Base-by-base conservation (phyloP, 305 asterid species). In the Lippia alba region DNA sequence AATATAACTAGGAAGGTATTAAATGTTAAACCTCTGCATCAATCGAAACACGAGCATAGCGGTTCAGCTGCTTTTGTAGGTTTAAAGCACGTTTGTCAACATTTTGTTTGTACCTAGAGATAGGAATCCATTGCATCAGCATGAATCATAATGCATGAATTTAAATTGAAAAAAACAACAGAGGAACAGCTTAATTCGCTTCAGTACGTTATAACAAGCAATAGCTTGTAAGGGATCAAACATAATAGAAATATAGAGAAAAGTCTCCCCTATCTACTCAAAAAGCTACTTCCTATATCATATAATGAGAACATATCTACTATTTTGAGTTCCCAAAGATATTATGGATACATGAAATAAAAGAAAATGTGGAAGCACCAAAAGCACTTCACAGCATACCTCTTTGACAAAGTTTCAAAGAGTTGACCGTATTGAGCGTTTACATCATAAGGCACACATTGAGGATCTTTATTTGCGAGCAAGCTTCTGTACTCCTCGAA, bases 21-120 rank as follows among this genome's bases (percentile, higher is more conserved):
- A 56, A 39, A 69, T 54, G 70, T 17, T 36, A 70, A 82, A 94
- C 99, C 98, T 94, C 98, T 56, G 96, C 89, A n/a, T 76, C 75
- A 56, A 94, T 92, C 64, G 96, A 86, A 75, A 91, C 78, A 75
- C 34, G 91, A 69, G 96, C 94, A 80, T 92, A 94, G 71, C 96
- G 96, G 56, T 81, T 81, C 57, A 90, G 88, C 89, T 86, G 86
- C 83, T 90, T 92, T 66, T 92, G 86, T 59, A 94, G 86, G 77
- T 12, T 40, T 73, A 76, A 79, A 65, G 79, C 77, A 69, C 96
- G 91, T 24, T 81, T 77, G 74, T 90, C 94, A 34, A 80, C 81
- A 77, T 88, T 84, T 78, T 81, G 82, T 58, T 78, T 85, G 89
- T 90, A 92, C 96, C 99, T 92, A 76, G 16, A 73, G 64, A 79